Evolutionary conservation across 257 asterid species (phyloP).

Genomic region (Lavandula angustifolia): DNA sequence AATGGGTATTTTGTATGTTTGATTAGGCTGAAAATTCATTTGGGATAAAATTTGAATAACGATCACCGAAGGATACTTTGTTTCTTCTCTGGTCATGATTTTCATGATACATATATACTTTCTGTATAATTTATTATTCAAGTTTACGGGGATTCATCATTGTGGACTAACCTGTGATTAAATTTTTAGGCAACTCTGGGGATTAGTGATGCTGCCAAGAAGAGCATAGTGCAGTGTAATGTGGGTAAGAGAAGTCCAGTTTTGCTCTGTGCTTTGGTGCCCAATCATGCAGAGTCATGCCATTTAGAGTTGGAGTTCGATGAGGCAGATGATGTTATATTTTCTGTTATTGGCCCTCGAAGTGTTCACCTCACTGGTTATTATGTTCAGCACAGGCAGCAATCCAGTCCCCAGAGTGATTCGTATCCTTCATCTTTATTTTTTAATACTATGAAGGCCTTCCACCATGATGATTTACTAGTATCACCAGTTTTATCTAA

Average conservation of each 20-base stretch:
- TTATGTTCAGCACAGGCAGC: constrained; percentile 45
- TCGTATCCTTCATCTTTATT: constrained; percentile 52
- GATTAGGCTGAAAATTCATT: neutral
- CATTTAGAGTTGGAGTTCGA: constrained; percentile 77
- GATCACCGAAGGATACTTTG: neutral
- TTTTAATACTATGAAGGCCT: neutral
- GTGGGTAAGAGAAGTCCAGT: constrained; percentile 69
- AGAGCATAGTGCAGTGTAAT: constrained; percentile 66
- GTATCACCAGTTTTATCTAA: constrained; percentile 1
- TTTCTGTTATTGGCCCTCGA: constrained; percentile 75
- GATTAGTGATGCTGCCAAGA: constrained; percentile 49
- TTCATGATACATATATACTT: neutral
- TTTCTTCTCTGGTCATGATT: neutral
- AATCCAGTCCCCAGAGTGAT: constrained; percentile 49
- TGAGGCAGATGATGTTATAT: constrained; percentile 70
- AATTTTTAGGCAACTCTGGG: constrained; percentile 68
- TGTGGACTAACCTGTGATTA: constrained; percentile 10
- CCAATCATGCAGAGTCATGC: constrained; percentile 63
- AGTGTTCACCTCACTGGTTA: constrained; percentile 75
- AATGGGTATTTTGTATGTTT: neutral
- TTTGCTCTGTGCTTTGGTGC: constrained; percentile 64
- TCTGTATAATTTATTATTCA: constrained; percentile 10
- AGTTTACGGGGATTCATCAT: constrained; percentile 24
- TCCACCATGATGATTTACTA: neutral
- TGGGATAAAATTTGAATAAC: neutral